Percentiles rank a stretch among this genome's conserved stretches.
Conservation (phyloP, 305 asterid genomes). For the Fraxinus sp. region DNA sequence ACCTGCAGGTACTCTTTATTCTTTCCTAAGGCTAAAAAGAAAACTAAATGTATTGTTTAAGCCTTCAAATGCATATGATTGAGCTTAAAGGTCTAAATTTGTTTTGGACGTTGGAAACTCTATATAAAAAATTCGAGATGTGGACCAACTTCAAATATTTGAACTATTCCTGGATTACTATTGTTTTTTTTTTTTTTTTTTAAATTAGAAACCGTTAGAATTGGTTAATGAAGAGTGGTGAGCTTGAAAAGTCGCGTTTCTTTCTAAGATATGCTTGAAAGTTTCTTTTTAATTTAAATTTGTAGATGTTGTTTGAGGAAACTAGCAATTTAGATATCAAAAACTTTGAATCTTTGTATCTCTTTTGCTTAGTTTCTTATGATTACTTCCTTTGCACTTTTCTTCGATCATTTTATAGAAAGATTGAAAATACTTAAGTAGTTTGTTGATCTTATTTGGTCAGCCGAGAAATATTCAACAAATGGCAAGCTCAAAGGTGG, state of each 20-base stretch:
- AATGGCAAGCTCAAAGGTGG: conserved; percentile 95
- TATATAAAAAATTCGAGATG: background rate
- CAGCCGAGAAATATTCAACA: conserved; percentile 85
- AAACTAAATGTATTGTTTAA: background rate
- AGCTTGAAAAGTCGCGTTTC: background rate
- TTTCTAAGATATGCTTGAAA: background rate
- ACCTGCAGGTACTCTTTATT: background rate
- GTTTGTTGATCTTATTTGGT: conserved; percentile 10
- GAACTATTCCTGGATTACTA: background rate
- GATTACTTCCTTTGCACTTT: no score
- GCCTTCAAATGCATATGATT: background rate
- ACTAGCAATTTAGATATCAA: background rate
- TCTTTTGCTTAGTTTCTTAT: background rate
- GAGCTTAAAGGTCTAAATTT: background rate
- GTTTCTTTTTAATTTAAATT: background rate
- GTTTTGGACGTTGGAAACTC: background rate
- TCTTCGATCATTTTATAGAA: background rate
- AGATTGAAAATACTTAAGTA: background rate
- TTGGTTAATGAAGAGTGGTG: no score
- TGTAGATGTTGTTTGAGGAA: background rate
- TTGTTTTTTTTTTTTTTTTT: no score
- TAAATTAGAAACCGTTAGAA: background rate
- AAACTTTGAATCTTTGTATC: background rate
- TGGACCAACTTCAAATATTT: background rate
- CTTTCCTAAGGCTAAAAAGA: background rate